Base-by-base conservation (phyloP, 257 asterid genomes). In the Solanum paucissectum region DNA sequence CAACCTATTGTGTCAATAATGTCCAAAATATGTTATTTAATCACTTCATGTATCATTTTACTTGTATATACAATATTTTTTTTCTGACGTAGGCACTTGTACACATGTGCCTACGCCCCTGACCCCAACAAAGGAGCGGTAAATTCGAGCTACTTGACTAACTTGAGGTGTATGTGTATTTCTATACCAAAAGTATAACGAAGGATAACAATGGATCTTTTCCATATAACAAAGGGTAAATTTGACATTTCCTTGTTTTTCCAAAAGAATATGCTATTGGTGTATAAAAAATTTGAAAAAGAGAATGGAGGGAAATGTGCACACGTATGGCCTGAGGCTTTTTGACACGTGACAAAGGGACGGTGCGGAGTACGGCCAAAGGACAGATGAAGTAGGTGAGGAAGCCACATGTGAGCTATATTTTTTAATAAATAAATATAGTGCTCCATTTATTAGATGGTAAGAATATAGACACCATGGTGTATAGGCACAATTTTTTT, bases 281-380 rank as follows among this genome's bases (percentile, higher is more conserved):
- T 68, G 5, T 36, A 74, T 4, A 21, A 37, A 74, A 32, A 74
- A 13, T 40, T 42, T n/a, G n/a, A 9, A 40, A 13, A 25, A 12
- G 14, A 4, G 13, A 77, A 12, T 76, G 23, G 36, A 25, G n/a
- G 62, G 7, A 12, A 12, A n/a, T 42, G 11, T 77, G 84, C 84
- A 76, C 83, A 68, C 87, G 89, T 68, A 76, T 71, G 87, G 34
- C 18, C 49, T 58, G 64, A 20, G 38, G 12, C 0, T 13, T 89
- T n/a, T 66, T 27, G 89, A 79, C 93, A 91, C 90, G 93, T 87
- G 93, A 86, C 9, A 34, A 23, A 55, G 46, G 33, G 90, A 87
- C 90, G 93, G 93, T 90, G 88, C 90, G 83, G 87, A 14, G 88
- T 88, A 90, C 94, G 91, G 90, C 71, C 86, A 40, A 69, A 91